Conservation (phyloP, 768 basidiomycete genomes). For the Suillus cothurnatus region DNA sequence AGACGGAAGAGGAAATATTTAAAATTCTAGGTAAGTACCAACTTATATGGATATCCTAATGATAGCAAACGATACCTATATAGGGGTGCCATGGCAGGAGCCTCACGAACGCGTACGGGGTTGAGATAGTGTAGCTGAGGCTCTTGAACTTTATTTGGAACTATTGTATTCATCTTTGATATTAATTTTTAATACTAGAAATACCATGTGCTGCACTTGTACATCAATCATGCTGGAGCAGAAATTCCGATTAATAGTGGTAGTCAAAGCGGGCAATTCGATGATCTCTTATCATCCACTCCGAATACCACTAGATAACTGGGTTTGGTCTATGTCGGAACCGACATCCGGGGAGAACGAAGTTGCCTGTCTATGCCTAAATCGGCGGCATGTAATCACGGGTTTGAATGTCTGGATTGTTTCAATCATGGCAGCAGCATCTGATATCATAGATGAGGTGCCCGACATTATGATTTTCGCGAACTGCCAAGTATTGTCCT, state of each 20-base stretch:
- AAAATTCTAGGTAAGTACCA: constrained; percentile 54
- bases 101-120: constrained; percentile 71
- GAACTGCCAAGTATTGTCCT: not conserved
- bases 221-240: not conserved
- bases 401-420: not conserved
- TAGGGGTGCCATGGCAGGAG: constrained; percentile 79
- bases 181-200: not conserved
- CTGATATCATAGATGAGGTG: not conserved
- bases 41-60: not conserved
- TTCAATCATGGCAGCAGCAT: not conserved
- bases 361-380: not conserved
- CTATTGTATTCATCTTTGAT: not conserved
- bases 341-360: not conserved
- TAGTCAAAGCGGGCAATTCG: not conserved
- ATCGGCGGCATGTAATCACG: not conserved
- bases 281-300: not conserved
- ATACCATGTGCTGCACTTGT: not conserved
- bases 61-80: constrained; percentile 7
- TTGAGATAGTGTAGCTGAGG: not conserved
- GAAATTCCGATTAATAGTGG: not conserved
- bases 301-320: not conserved
- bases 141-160: not conserved
- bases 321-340: not conserved
- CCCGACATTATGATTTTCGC: not conserved
- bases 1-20: constrained; percentile 89